These are phyloP conservation scores for Exophiala xenobiotica DNA, from an alignment of 2,329 filamentous ascomycete genomes.

Conservation along the genomic window DNA sequence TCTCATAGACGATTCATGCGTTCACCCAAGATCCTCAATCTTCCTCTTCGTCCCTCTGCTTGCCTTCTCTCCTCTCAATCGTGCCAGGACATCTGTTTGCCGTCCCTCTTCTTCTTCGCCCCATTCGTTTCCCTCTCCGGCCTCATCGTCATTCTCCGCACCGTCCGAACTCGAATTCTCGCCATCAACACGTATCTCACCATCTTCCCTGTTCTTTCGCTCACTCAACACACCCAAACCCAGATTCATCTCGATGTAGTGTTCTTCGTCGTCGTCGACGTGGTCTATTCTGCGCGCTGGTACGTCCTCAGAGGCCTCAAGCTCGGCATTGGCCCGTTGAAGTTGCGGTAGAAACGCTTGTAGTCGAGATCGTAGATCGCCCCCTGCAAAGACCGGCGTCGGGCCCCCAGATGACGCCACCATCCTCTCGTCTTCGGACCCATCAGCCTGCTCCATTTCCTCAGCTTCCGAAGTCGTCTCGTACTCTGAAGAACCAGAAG, in stretches of 20 bases:
- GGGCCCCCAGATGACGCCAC: not conserved
- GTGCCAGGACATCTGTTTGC: slow-evolving; percentile 10
- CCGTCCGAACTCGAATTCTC: not conserved
- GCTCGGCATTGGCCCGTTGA: slow-evolving; percentile 44
- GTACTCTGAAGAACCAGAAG: not conserved
- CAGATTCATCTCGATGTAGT: slow-evolving; percentile 48
- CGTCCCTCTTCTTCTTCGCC: not conserved
- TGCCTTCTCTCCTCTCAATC: slow-evolving; percentile 11
- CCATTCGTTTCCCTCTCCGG: not conserved
- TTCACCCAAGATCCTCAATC: slow-evolving; percentile 25
- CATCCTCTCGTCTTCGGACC: not conserved
- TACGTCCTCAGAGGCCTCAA: slow-evolving; percentile 38
- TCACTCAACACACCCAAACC: slow-evolving; percentile 48
- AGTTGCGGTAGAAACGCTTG: slow-evolving; percentile 44
- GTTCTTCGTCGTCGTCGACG: slow-evolving; percentile 35
- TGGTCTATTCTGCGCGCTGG: slow-evolving; percentile 38
- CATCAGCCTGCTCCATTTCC: not conserved
- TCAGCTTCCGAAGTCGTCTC: not conserved
- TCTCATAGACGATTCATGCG: too few species aligned
- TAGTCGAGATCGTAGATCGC: slow-evolving; percentile 38
- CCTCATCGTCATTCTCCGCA: slow-evolving; percentile 4
- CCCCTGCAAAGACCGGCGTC: not conserved
- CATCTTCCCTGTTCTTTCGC: slow-evolving; percentile 25
- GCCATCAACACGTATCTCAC: slow-evolving; percentile 4
- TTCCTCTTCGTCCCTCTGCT: slow-evolving; percentile 16